Base-by-base conservation (phyloP, 2,329 filamentous ascomycete genomes). In the Exophiala mesophila region DNA sequence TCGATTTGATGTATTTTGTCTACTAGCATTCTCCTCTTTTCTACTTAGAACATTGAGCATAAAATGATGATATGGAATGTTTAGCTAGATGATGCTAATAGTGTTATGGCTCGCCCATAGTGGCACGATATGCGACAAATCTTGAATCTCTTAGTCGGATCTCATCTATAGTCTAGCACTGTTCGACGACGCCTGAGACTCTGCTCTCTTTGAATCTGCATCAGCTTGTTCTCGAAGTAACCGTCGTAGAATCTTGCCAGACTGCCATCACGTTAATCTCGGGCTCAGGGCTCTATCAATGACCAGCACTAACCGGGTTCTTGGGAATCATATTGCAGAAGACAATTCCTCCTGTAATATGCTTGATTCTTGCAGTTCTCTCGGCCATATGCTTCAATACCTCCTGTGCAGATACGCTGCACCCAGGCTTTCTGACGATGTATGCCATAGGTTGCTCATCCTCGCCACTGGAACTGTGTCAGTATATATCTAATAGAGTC, bases 321-420 rank as follows among this genome's bases (percentile, higher is more conserved):
- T 68, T 67, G 2, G 71, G 71, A 19, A 74, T 69, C 21, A 65
- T 59, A 24, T 71, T 64, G 4, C 72, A 64, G 34, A 73, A 72
- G 16, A 67, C 54, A 5, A 73, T 61, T 0, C 69, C 69, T 2
- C 66, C 66, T 4, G 69, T 66, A 0, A 73, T 49, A 3, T 60
- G 57, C 45, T 73, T 73, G 57, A 68, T 67, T 17, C 73, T 57
- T 32, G 63, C 6, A 18, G 33, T 36, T 17, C 9, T 23, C 16
- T 19, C n/a, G n/a, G 5, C n/a, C 29, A 31, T 38, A 21, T 38
- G 15, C 15, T 17, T 6, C 18, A 26, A n/a, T 7, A 72, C 61
- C 19, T 69, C 64, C 2, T 64, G 53, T 26, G 61, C 62, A 2
- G 57, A 63, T 5, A 68, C 38, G 49, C 57, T 5, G 7, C 23